Base-by-base conservation (phyloP, 805 yeast genomes). In the Saccharomycopsis sp. region DNA sequence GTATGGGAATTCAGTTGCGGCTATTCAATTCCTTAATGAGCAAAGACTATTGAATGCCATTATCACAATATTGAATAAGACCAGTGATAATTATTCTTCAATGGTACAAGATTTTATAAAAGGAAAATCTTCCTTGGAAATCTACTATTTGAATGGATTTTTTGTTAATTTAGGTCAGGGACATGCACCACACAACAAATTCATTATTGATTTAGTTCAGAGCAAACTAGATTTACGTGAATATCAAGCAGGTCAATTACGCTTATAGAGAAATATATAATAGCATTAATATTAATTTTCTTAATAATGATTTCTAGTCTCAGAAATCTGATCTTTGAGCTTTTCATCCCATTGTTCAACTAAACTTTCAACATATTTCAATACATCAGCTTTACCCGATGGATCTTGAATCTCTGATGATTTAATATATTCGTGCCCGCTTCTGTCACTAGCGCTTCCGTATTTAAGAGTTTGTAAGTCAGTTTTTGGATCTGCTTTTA, bases 111-210 rank as follows among this genome's bases (percentile, higher is more conserved):
- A 90, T 54, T 41, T 23, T 20, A 67, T 59, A 2, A 40, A 66
- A 9, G 63, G 66, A 50, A 47, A 73, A 47, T 71, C 75, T 53
- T 71, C 68, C 13, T 85, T 93, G 0, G 98, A 90, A 58, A 75
- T 90, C 17, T 84, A 81, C 49, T 83, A 74, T 58, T 80, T 90
- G 48, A 93, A 89, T 58, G 97, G 97, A 1, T 86, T 78, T 56
- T 69, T 89, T 9, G 80, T 74, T 1, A 58, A 56, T 4, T 62
- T 78, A 42, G 95, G 85, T 1, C 53, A 60, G 24, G 63, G 65
- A 47, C 61, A 70, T 38, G 66, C 48, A 14, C 40, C 43, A 3
- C 14, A 11, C 8, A 49, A 49, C 27, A 43, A 28, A 14, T 11
- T 46, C 16, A 13, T 49, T 19, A 27, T 46, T 5, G 43, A 40